A percentile compares a stretch with the other conserved stretches of the same genome.
phyloP scores from a whole-genome alignment of 2,329 filamentous ascomycete genomes.

The Leptosphaerulina australis region DNA sequence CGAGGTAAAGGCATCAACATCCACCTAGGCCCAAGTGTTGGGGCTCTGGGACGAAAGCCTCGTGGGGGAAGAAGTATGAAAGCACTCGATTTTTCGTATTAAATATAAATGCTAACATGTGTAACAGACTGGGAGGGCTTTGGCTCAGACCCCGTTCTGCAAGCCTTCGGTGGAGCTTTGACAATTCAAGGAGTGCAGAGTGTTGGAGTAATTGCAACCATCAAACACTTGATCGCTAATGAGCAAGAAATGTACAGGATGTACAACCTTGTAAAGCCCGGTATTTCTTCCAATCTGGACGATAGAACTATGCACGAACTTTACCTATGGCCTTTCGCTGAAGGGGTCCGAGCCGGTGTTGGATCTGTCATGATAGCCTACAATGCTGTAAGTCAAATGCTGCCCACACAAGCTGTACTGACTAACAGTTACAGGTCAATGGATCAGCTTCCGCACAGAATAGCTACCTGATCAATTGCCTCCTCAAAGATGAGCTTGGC shows the following conservation, averaged over 20 bases:
- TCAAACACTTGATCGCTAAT: conserved; percentile 72
- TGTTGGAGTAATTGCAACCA: conserved; percentile 73
- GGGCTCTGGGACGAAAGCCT: conserved; percentile 68
- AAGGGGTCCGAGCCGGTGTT: conserved; percentile 77
- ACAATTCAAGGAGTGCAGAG: conserved; percentile 78
- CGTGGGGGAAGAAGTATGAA: conserved; percentile 64
- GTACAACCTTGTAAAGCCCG: conserved; percentile 50
- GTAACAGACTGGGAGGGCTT: conserved; percentile 70
- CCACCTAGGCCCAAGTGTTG: conserved; percentile 72
- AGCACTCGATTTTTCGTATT: not conserved
- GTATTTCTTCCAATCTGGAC: conserved; percentile 67
- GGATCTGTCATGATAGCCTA: conserved; percentile 86
- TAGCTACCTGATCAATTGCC: conserved; percentile 78
- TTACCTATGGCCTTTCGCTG: conserved; percentile 85
- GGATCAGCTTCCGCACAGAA: conserved; percentile 69
- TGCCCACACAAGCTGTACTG: not conserved
- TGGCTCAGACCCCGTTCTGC: conserved; percentile 71
- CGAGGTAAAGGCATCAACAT: conserved; percentile 76
- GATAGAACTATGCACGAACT: conserved; percentile 77
- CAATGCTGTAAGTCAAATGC: conserved; percentile 48
- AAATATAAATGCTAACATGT: conserved; percentile 2
- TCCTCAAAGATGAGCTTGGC: conserved; percentile 85
- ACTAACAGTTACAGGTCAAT: conserved; percentile 47
- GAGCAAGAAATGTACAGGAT: conserved; percentile 67
- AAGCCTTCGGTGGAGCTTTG: conserved; percentile 75